phyloP scores from a whole-genome alignment of 1,284 basidiomycete species.

The Apiotrichum akiyoshidainum region DNA sequence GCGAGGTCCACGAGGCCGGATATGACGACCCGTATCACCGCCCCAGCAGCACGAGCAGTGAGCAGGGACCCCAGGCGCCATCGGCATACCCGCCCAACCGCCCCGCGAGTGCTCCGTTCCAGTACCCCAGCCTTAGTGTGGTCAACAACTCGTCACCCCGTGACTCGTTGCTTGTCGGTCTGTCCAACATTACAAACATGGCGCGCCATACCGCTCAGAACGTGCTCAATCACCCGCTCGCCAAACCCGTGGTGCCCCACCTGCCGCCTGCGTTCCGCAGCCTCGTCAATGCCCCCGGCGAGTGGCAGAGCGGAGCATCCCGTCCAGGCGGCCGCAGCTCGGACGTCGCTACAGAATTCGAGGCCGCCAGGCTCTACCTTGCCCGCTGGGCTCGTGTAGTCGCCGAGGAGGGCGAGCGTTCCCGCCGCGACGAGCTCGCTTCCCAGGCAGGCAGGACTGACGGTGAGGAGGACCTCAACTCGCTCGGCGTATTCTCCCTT shows the following conservation, averaged over 20 bases:
- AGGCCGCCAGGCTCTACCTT: conserved; percentile 90
- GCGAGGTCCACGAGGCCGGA: conserved; percentile 68
- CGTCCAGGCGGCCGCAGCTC: conserved; percentile 55
- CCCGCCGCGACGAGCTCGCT: conserved; percentile 66
- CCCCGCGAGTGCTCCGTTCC: conserved; percentile 42
- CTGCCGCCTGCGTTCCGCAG: conserved; percentile 85
- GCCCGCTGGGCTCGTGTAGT: conserved; percentile 92
- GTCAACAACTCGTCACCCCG: conserved; percentile 32
- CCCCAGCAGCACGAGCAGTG: conserved; percentile 7
- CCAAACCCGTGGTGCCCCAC: conserved; percentile 89
- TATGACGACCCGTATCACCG: conserved; percentile 25
- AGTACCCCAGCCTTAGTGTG: conserved; percentile 41
- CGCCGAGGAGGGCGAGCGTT: conserved; percentile 88
- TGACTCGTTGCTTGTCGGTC: conserved; percentile 62
- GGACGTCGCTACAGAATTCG: conserved; percentile 67
- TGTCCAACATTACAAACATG: conserved; percentile 83
- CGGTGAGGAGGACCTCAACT: conserved; percentile 60
- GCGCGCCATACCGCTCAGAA: conserved; percentile 85
- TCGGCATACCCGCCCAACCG: conserved; percentile 52
- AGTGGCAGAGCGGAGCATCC: conserved; percentile 59
- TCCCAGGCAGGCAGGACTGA: conserved; percentile 28
- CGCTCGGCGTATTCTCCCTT: conserved; percentile 83
- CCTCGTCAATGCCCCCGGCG: conserved; percentile 72
- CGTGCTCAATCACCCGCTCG: conserved; percentile 86
- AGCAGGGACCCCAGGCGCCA: conserved; percentile 33